These are phyloP conservation scores for Amanita phalloides DNA, from an alignment of 768 basidiomycete species.

Conservation along the genomic window DNA sequence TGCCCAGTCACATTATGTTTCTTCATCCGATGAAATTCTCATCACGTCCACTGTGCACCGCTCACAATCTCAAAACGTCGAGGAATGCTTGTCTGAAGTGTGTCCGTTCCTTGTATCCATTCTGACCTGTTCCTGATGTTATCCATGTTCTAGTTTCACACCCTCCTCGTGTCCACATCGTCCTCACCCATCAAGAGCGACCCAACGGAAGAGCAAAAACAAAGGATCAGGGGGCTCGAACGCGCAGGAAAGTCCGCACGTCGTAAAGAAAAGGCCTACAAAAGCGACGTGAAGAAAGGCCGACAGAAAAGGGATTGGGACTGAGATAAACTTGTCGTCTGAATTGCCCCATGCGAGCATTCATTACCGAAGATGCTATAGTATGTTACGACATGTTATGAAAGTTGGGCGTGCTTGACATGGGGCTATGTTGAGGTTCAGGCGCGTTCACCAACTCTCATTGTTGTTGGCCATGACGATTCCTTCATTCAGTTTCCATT, in stretches of 20 bases:
- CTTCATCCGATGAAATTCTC: conserved; percentile 58
- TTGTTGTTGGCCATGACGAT: neutral
- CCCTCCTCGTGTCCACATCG: conserved; percentile 36
- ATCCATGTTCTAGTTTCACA: conserved; percentile 34
- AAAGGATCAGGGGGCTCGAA: conserved; percentile 36
- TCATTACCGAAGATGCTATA: neutral
- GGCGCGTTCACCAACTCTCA: neutral
- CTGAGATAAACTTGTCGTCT: neutral
- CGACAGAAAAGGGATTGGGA: conserved; percentile 12
- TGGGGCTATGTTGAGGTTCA: neutral
- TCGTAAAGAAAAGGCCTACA: conserved; percentile 38
- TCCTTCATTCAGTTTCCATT: neutral
- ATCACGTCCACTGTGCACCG: conserved; percentile 61
- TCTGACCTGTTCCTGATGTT: neutral
- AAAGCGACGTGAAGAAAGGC: conserved; percentile 39
- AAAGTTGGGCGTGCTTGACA: neutral
- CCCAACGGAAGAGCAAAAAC: conserved; percentile 43
- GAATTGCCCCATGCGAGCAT: neutral
- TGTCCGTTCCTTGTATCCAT: conserved; percentile 1
- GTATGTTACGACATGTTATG: neutral
- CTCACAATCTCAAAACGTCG: conserved; percentile 70
- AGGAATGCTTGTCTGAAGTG: conserved; percentile 64
- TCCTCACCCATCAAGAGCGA: conserved; percentile 37
- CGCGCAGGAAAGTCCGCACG: conserved; percentile 36
- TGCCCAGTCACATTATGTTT: conserved; percentile 47